Conservation (phyloP, 768 basidiomycete species). For the Clitopilus passeckerianus region DNA sequence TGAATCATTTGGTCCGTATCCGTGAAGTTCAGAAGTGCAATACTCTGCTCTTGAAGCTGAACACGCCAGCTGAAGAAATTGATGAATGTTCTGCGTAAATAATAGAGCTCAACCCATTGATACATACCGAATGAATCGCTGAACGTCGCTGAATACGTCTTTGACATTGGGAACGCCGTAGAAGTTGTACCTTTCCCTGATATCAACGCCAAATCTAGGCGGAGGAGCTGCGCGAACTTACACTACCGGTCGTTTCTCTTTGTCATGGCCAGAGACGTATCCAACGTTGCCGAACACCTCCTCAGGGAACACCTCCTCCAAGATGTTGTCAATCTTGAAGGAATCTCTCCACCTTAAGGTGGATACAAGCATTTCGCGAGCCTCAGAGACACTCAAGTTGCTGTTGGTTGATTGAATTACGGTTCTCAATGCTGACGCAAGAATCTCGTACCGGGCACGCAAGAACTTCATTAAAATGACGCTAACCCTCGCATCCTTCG, state of each 20-base stretch:
- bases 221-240: conserved; percentile 26
- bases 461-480: conserved; percentile 82
- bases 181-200: conserved; percentile 58
- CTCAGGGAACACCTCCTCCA: conserved; percentile 57
- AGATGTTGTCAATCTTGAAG: conserved; percentile 54
- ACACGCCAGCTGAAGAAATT: conserved; percentile 64
- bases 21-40: conserved; percentile 62
- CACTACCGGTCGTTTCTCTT: conserved; percentile 64
- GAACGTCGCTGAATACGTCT: conserved; percentile 71
- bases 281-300: conserved; percentile 64
- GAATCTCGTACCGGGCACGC: conserved; percentile 53
- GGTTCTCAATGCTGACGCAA: not conserved
- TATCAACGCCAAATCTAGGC: not conserved
- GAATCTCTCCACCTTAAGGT: conserved; percentile 70
- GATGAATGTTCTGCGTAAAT: not conserved
- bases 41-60: conserved; percentile 67
- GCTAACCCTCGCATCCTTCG: conserved; percentile 56
- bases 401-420: conserved; percentile 21
- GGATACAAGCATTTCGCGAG: conserved; percentile 59
- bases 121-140: conserved; percentile 66
- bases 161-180: conserved; percentile 70
- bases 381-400: conserved; percentile 47
- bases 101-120: not conserved
- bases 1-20: conserved; percentile 71
- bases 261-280: conserved; percentile 65